A percentile compares a stretch with the other conserved stretches of the same genome.
Conservation (phyloP, 1,139 yeast species). For the Oligophagozyma castellii region DNA sequence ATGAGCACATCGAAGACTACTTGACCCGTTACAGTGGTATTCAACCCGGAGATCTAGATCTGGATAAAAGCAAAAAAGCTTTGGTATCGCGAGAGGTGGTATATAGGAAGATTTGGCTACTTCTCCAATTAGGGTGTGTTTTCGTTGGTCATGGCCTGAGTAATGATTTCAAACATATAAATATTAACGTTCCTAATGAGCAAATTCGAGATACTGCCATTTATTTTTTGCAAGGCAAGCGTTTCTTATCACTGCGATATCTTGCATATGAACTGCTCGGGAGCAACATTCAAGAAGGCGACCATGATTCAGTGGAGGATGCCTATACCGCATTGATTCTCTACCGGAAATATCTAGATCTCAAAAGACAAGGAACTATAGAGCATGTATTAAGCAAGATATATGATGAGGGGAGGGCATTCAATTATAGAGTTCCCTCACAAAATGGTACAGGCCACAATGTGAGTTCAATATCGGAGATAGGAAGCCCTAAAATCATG, state of each 20-base stretch:
- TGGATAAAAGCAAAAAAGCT: conserved; percentile 47
- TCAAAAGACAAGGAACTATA: conserved; percentile 44
- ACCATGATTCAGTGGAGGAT: conserved; percentile 95
- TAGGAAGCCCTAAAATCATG: too few species aligned
- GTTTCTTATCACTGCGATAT: conserved; percentile 79
- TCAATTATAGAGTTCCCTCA: conserved; percentile 47
- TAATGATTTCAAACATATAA: conserved; percentile 87
- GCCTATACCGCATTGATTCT: conserved; percentile 75
- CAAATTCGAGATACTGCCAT: conserved; percentile 89
- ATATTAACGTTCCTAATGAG: conserved; percentile 67
- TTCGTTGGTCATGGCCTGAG: conserved; percentile 92
- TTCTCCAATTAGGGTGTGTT: conserved; percentile 75
- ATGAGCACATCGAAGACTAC: conserved; percentile 64
- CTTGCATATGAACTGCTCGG: conserved; percentile 68
- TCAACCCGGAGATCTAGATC: conserved; percentile 80
- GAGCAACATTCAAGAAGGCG: conserved; percentile 75
- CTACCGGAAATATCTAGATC: conserved; percentile 56
- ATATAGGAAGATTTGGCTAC: conserved; percentile 77
- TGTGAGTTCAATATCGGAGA: too few species aligned
- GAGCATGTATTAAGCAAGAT: conserved; percentile 49
- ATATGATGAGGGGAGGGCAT: conserved; percentile 60
- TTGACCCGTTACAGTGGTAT: conserved; percentile 88
- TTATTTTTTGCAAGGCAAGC: conserved; percentile 53
- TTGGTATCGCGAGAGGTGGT: conserved; percentile 75
- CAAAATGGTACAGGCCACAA: too few species aligned